Conservation (phyloP, 1,139 yeast species). For the Magnusiomyces fungicola region DNA sequence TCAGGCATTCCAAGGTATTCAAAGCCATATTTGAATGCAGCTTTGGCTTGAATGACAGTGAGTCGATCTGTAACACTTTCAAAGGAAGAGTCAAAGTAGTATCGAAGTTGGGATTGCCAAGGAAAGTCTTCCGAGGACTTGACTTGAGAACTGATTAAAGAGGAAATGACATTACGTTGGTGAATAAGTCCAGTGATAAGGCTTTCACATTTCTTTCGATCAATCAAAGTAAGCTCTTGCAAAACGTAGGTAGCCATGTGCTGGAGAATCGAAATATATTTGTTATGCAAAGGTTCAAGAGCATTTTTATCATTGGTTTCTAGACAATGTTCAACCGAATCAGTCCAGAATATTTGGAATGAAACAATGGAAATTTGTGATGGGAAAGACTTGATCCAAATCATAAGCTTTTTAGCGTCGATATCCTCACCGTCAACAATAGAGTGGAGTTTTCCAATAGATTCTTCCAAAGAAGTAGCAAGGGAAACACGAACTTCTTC, state of each 20-base stretch:
- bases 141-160: constrained; percentile 24
- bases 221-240: constrained; percentile 29
- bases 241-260: constrained; percentile 31
- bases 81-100: constrained; percentile 36
- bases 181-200: constrained; percentile 63
- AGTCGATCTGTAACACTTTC: constrained; percentile 31
- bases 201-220: constrained; percentile 48
- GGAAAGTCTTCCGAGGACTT: constrained; percentile 25
- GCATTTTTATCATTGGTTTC: not conserved
- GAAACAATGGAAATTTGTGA: constrained; percentile 54
- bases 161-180: constrained; percentile 41
- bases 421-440: constrained; percentile 12
- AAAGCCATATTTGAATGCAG: constrained; percentile 58
- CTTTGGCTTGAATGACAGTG: constrained; percentile 46
- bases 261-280: constrained; percentile 22
- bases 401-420: constrained; percentile 15
- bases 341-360: constrained; percentile 54
- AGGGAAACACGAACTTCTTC: constrained; percentile 41
- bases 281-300: constrained; percentile 15
- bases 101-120: constrained; percentile 55
- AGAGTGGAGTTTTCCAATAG: constrained; percentile 25
- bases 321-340: constrained; percentile 34
- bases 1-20: constrained; percentile 78
- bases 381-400: constrained; percentile 40
- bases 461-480: constrained; percentile 31